Evolutionary conservation across 75 land plant species (phyloP).

Genomic region (Selaginella moellendorffii): DNA sequence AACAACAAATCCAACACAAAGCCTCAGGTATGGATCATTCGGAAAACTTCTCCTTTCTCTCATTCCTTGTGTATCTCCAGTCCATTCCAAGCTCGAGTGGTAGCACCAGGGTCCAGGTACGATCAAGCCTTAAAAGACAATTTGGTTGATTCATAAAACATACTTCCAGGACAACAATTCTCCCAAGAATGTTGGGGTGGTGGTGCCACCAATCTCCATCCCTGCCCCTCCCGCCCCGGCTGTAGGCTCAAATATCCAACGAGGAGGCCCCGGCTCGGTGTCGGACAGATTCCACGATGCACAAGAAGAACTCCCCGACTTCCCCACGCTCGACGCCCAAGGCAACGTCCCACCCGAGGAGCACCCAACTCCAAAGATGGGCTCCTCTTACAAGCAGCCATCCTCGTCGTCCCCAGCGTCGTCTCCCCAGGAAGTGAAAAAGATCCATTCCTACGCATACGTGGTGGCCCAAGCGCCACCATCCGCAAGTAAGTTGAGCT

Average conservation of each 20-base stretch:
- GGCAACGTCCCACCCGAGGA: background rate
- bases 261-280: background rate
- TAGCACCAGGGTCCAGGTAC: no score
- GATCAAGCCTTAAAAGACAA: no score
- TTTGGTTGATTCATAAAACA: no score
- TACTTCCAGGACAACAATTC: no score
- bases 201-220: no score
- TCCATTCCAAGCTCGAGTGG: background rate
- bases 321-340: background rate
- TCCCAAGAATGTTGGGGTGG: no score
- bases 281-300: background rate
- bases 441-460: background rate
- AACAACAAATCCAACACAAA: no score
- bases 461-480: background rate
- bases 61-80: no score
- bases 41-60: no score
- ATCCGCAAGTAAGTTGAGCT: background rate
- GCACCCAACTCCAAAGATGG: background rate
- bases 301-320: background rate
- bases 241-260: no score
- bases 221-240: no score
- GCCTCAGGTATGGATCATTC: no score
- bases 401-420: background rate
- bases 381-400: background rate
- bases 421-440: background rate